Base-by-base conservation (phyloP, 2,329 filamentous ascomycete genomes). In the Aspergillus brunneoviolaceus region DNA sequence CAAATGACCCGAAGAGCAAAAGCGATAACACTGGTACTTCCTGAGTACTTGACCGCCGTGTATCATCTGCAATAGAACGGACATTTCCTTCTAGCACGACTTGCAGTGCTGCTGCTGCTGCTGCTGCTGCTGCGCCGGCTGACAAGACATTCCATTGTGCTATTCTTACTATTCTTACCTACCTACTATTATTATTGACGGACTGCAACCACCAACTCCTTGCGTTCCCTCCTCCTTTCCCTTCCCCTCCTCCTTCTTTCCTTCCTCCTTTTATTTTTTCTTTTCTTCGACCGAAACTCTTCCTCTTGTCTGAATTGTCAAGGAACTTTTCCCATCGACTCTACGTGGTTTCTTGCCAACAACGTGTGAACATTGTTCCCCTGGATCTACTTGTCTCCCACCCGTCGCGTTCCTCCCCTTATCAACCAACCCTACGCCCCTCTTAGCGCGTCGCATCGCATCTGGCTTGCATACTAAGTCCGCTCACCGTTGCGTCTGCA, bases 361-460 rank as follows among this genome's bases (percentile, higher is more conserved):
- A 56, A 56, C 52, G 33, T 50, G 39, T 50, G 39, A 45, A 45
- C 51, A 31, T 19, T 39, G 42, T n/a, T 52, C 49, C 33, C 50
- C 49, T 27, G 50, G 42, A 33, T 49, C 51, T 52, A 35, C 56
- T 23, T 23, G 45, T 51, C 54, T 33, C 51, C 27, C 52, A 49
- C 56, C 61, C 16, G 57, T 61, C 65, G 63, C 63, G 61, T 65
- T 45, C 39, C 39, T 45, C 52, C 47, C 27, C 58, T 60, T 62
- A 60, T 57, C 57, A 47, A 56, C 51, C 51, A 45, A 48, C 53
- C 53, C 39, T 59, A 63, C 55, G 55, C 57, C 52, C 51, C 57
- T 54, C 50, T 55, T 65, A 65, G 63, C 65, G 66, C 65, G 63
- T 67, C 61, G 62, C 62, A 67, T 68, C 65, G 65, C 66, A 65